Evolutionary conservation across 257 asterid genomes (phyloP), one percentile per base, ranked within the genome.

Genomic region (Gynochthodes officinalis): DNA sequence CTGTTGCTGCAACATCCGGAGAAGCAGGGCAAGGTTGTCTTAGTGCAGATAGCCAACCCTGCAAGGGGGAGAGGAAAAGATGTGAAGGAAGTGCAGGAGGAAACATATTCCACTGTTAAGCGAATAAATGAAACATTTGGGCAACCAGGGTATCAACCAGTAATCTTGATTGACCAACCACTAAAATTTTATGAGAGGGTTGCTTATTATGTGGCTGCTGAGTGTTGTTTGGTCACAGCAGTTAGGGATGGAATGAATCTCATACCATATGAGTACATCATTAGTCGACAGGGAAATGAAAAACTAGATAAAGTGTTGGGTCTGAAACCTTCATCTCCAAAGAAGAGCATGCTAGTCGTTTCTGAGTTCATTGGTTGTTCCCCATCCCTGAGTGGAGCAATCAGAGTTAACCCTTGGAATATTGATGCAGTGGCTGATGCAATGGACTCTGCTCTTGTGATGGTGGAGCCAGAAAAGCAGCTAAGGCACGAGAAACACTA

Each of bases 231-330:
- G 85, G 97, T 91, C 42, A 91, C 97, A 1, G 97, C 97, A 9
- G 97, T 91, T 67, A 82, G 97, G 80, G 97, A 91, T 28, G 97
- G 97, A 42, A 91, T 91, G 97, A 91, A 91, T 86, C 95, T 91
- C 30, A 91, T 91, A 52, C 97, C 97, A 0, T 91, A 91, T 11
- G 97, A 89, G 78, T 89, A 91, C 69, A 81, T 91, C 37, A 91
- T 91, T 19, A 86, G 93, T 57, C 78, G 97, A 28, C 97, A 91
- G 73, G 95, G 95, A 65, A 91, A 91, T 44, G 86, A 80, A 49
- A 83, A 67, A 57, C 77, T 91, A 58, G 95, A 91, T 76, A 76
- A 77, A 78, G 73, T 86, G 30, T 49, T 86, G 84, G 89, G 89
- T 10, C 74, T 80, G 9, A 86, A 83, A 43, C 75, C 81, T 2